A percentile compares a stretch with the other conserved stretches of the same genome.
phyloP scores from a whole-genome alignment of 2,329 filamentous ascomycete species.

The Alternaria sp. region DNA sequence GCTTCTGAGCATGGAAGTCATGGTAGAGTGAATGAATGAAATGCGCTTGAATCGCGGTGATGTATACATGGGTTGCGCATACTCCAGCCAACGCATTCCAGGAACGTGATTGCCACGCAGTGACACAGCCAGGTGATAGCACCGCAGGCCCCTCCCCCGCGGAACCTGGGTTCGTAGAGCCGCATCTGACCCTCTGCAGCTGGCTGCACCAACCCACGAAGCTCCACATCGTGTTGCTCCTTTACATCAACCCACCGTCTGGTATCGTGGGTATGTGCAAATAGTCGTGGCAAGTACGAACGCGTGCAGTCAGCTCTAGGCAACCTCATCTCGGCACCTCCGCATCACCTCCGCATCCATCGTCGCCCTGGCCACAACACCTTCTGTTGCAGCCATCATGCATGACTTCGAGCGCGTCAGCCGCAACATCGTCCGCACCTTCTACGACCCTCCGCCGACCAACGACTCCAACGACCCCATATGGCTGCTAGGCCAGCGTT shows the following conservation, averaged over 20 bases:
- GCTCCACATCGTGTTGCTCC: neutral
- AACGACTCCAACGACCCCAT: conserved; percentile 78
- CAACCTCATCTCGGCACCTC: conserved; percentile 18
- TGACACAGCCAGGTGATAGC: conserved; percentile 14
- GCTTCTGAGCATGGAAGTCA: neutral
- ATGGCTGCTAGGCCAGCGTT: conserved; percentile 78
- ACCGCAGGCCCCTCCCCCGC: conserved; percentile 11
- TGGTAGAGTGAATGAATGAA: neutral
- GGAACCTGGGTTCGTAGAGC: conserved; percentile 5
- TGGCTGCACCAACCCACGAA: neutral
- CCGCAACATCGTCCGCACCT: conserved; percentile 84
- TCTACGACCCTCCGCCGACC: conserved; percentile 88
- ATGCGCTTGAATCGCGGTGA: neutral
- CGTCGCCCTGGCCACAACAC: conserved; percentile 8
- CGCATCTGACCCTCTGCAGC: conserved; percentile 14
- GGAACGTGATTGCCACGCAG: conserved; percentile 1
- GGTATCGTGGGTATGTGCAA: neutral
- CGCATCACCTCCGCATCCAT: conserved; percentile 22
- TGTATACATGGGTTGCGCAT: neutral
- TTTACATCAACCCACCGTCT: neutral
- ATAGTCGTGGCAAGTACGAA: neutral
- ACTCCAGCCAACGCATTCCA: neutral
- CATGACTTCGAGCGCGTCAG: conserved; percentile 75
- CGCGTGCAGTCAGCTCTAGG: conserved; percentile 22
- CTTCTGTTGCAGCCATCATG: conserved; percentile 51